phyloP scores from a whole-genome alignment of 345 rosid genomes.

The Eucalyptus decipiens region DNA sequence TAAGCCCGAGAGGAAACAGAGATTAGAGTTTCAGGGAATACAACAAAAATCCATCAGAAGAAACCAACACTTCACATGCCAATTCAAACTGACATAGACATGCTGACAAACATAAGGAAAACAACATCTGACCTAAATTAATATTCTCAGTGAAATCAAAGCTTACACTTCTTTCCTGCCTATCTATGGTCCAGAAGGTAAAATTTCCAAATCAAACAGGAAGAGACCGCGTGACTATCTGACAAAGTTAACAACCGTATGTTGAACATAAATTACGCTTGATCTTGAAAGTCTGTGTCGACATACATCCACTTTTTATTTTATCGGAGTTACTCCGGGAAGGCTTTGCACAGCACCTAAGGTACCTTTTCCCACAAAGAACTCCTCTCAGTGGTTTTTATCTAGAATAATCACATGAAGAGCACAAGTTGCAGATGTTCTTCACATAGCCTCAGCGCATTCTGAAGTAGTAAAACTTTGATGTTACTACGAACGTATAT shows the following conservation, averaged over 20 bases:
- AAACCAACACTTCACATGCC: not conserved
- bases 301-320: not conserved
- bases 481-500: not conserved
- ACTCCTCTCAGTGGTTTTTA: not conserved
- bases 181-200: not conserved
- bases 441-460: not conserved
- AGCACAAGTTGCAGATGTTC: not conserved
- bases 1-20: not conserved
- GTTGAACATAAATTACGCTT: not conserved
- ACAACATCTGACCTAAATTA: not conserved
- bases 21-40: not conserved
- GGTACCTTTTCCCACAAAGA: not conserved
- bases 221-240: not conserved
- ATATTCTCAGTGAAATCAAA: not conserved
- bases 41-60: not conserved
- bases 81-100: not conserved
- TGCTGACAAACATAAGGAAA: not conserved
- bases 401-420: not conserved
- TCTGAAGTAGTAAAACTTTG: not conserved
- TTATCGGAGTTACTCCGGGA: not conserved
- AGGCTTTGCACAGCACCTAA: not conserved
- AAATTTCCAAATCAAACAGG: not conserved
- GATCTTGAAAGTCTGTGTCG: not conserved
- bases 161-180: not conserved
- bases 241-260: not conserved